Evolutionary conservation across 768 basidiomycete genomes (phyloP), one percentile per base, ranked within the genome.

Genomic region (Mycena floridula): DNA sequence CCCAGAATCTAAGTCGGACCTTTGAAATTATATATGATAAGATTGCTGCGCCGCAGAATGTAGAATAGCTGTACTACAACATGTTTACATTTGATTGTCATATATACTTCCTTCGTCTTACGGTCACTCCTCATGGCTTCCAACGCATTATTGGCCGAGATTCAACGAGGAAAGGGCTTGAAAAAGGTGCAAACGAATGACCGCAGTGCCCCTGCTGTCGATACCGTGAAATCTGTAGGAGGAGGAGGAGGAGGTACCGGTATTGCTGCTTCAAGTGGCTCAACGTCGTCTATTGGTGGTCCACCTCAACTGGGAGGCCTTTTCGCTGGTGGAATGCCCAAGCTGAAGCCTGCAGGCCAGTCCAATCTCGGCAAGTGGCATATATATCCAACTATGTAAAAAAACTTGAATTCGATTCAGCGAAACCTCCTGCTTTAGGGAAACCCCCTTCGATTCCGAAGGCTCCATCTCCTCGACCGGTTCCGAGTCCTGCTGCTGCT

Each of bases 301-400:
- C 81, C 90, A 22, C 88, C 89, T 21, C 90, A 93, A 60, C 67
- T 94, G 4, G 92, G 81, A 25, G 83, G 79, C 2, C 63, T 96
- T 9, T 94, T 96, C 57, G 90, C 92, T 37, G 91, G 89, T 13
- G 92, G 93, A 1, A 81, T 95, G 70, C 93, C 93, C 4, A 93
- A 88, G 59, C 59, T 95, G 56, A 94, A 85, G 69, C 79, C 89
- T 37, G 75, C 85, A n/a, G 86, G 81, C 11, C 75, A 79, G 46
- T 71, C 57, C 43, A 73, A 68, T 60, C 61, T 71, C 45, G 77
- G 85, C 85, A 56, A 47, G 72, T 52, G 44, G 36, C 36, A 48
- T 50, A 43, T 6, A 7, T 5, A 22, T 25, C 20, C 23, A 22
- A 44, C 50, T 11, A 46, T 36, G 44, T 24, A 43, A 27, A 37